A percentile compares a stretch with the other conserved stretches of the same genome.
Conservation (phyloP, 139 green algal species). For the Coelastrella sp. region DNA sequence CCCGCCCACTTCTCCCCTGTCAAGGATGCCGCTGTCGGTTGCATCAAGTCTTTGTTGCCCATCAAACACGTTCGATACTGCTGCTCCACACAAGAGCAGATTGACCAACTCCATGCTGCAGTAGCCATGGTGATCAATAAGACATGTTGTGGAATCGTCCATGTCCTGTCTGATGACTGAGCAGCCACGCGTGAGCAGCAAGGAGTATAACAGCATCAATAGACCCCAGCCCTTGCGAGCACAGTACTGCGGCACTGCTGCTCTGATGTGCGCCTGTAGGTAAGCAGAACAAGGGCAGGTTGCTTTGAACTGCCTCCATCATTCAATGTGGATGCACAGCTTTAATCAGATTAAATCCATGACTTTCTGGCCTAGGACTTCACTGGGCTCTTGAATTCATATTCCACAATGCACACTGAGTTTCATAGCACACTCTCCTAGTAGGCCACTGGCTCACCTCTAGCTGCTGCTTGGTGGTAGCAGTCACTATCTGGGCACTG, state of each 20-base stretch:
- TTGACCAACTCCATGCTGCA: constrained; percentile 80
- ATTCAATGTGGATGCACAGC: no score
- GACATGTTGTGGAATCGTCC: constrained; percentile 64
- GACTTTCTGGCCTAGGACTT: no score
- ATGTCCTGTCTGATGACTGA: constrained; percentile 57
- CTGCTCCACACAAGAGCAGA: constrained; percentile 59
- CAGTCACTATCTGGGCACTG: not conserved
- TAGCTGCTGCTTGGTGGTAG: not conserved
- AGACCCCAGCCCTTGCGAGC: constrained; percentile 64
- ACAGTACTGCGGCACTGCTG: constrained; percentile 36
- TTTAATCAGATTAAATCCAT: no score
- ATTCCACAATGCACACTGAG: no score
- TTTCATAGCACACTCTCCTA: not conserved
- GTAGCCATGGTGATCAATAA: constrained; percentile 68
- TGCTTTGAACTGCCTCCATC: not conserved
- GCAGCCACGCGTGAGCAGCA: constrained; percentile 57
- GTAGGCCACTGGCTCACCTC: not conserved
- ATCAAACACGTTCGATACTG: constrained; percentile 74
- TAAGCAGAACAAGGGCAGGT: not conserved
- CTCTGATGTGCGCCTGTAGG: not conserved
- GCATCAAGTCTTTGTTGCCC: constrained; percentile 29
- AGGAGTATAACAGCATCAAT: constrained; percentile 65
- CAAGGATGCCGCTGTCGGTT: not conserved
- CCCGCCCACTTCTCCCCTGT: not conserved
- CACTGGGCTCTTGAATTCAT: no score